phyloP scores from a whole-genome alignment of 768 basidiomycete species.

The Calocybe indica region DNA sequence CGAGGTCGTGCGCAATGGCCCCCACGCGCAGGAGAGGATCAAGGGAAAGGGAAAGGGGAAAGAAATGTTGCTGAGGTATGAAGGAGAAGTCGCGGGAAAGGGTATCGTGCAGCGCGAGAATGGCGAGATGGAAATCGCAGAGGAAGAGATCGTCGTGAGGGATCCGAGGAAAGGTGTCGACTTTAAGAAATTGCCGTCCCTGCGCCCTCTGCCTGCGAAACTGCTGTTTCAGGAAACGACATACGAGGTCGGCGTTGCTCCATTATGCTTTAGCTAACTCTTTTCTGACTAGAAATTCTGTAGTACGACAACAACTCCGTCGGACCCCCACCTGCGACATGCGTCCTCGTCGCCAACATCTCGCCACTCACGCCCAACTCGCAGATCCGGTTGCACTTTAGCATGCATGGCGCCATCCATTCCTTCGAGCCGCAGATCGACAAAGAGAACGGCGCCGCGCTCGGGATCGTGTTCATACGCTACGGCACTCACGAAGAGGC shows the following conservation, averaged over 20 bases:
- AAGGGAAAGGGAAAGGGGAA: constrained; percentile 62
- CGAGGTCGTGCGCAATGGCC: constrained; percentile 28
- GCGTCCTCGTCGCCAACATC: constrained; percentile 68
- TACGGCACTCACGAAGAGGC: constrained; percentile 66
- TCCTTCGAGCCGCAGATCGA: constrained; percentile 79
- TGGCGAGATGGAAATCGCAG: constrained; percentile 17
- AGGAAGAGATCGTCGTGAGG: constrained; percentile 29
- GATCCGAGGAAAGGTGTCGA: constrained; percentile 54
- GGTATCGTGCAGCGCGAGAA: constrained; percentile 12
- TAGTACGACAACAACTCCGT: constrained; percentile 75
- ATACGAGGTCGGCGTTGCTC: constrained; percentile 44
- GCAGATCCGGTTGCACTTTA: constrained; percentile 62
- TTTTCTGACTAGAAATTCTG: constrained; percentile 4
- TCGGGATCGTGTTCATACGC: constrained; percentile 77
- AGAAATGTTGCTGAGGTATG: constrained; percentile 46
- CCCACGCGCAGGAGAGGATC: constrained; percentile 36
- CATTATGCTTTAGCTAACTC: not conserved
- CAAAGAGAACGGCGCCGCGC: constrained; percentile 68
- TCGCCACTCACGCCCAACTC: constrained; percentile 65
- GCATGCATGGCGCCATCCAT: constrained; percentile 51
- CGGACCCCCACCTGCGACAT: constrained; percentile 66
- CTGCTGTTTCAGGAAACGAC: constrained; percentile 36
- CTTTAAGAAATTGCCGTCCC: constrained; percentile 10
- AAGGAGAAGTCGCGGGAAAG: constrained; percentile 47
- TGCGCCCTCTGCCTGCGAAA: constrained; percentile 12